Evolutionary conservation across 108 stramenopile species (phyloP).

Genomic region (Epipyxis sp.): DNA sequence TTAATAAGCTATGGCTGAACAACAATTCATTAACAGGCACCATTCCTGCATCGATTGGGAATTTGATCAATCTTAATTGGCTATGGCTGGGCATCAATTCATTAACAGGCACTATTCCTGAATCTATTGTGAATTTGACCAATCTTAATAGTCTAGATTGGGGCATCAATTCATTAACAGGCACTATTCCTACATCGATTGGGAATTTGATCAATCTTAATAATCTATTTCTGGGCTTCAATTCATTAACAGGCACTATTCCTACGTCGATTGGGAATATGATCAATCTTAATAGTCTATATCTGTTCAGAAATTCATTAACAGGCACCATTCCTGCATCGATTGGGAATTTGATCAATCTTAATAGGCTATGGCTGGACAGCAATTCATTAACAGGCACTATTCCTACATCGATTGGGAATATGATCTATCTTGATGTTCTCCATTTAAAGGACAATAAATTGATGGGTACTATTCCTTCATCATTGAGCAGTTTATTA

Average conservation of each 20-base stretch:
- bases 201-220: too few species aligned
- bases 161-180: too few species aligned
- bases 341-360: background rate
- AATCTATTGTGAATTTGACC: background rate
- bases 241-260: too few species aligned
- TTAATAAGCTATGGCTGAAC: background rate
- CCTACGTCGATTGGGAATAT: too few species aligned
- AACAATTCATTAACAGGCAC: background rate
- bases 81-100: background rate
- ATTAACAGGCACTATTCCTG: background rate
- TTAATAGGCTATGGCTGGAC: background rate
- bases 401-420: background rate
- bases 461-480: background rate
- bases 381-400: background rate
- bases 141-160: too few species aligned
- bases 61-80: background rate
- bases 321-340: background rate
- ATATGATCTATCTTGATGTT: background rate
- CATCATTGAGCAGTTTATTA: background rate
- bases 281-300: background rate
- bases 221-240: too few species aligned
- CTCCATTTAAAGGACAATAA: background rate
- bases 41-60: background rate
- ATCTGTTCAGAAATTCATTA: background rate
- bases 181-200: too few species aligned